Evolutionary conservation across 2,329 filamentous ascomycete genomes (phyloP).

Genomic region (Neonectria neomacrospora): DNA sequence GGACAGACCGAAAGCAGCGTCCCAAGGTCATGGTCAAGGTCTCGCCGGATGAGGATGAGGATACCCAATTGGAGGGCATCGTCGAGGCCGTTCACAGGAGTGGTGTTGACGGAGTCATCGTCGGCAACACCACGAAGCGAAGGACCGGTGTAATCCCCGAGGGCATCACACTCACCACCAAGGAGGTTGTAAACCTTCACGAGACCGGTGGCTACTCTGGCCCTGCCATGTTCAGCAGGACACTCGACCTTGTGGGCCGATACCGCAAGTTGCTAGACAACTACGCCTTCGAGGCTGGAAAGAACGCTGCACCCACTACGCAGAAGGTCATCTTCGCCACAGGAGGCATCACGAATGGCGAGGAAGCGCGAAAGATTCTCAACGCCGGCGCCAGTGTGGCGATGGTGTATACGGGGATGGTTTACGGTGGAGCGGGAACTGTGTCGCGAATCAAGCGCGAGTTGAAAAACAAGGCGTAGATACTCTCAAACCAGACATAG

Average conservation of each 20-base stretch:
- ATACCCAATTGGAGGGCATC: slow-evolving; percentile 86
- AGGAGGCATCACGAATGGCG: slow-evolving; percentile 89
- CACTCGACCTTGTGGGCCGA: slow-evolving; percentile 78
- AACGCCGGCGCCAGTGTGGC: slow-evolving; percentile 91
- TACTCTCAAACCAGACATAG: slow-evolving; percentile 10
- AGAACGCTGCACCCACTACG: slow-evolving; percentile 48
- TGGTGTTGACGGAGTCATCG: slow-evolving; percentile 94
- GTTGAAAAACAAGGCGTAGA: slow-evolving; percentile 60
- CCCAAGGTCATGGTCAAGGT: slow-evolving; percentile 93
- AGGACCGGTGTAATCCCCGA: slow-evolving; percentile 76
- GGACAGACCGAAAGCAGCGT: slow-evolving; percentile 74
- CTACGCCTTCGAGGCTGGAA: slow-evolving; percentile 48
- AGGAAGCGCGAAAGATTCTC: slow-evolving; percentile 82
- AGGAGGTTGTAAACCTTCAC: slow-evolving; percentile 74
- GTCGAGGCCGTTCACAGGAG: slow-evolving; percentile 84
- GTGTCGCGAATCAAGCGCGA: slow-evolving; percentile 73
- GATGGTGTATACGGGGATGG: slow-evolving; percentile 86
- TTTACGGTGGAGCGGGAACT: slow-evolving; percentile 73
- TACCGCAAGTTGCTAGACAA: slow-evolving; percentile 78
- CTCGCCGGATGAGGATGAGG: slow-evolving; percentile 91
- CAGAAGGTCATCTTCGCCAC: slow-evolving; percentile 92
- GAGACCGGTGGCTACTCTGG: slow-evolving; percentile 93
- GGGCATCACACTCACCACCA: slow-evolving; percentile 70
- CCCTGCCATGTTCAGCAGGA: slow-evolving; percentile 86
- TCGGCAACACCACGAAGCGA: slow-evolving; percentile 95